Evolutionary conservation across 2,329 filamentous ascomycete genomes (phyloP), one percentile per base, ranked within the genome.

Genomic region (Talaromyces sp.): DNA sequence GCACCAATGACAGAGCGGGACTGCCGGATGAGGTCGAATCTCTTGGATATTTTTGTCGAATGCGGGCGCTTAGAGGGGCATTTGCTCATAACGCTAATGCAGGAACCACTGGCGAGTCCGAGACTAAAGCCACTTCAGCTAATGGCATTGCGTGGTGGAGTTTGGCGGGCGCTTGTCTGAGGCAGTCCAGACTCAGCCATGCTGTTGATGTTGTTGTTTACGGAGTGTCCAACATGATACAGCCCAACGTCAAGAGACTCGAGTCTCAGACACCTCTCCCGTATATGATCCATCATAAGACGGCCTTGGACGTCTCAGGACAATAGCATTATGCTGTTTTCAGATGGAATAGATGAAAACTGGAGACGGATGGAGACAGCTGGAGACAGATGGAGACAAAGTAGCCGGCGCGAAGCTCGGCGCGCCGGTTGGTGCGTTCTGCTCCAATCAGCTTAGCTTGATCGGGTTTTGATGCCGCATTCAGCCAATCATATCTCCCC

Each of bases 61-160:
- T 45, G 54, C 39, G 41, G 57, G 63, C 63, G 63, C 63, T 64
- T 64, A 57, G 39, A 64, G 57, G 45, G 57, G 45, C 37, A 48
- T 31, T 52, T 16, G 48, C 48, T 33, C 24, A 31, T 27, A 8
- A 31, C 37, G 57, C 63, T 43, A 41, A 60, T 60, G 63, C 57
- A 64, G 63, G 63, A 60, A 64, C 63, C 43, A 47, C 50, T 19
- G 56, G 14, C 3, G 13, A 39, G 11, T 24, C 47, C 24, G 47
- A 50, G 8, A 27, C 47, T 50, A 50, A 50, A 24, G 47, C 47
- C 47, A 50, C 27, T 14, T 19, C 50, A 37, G 47, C 59, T 50
- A 62, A 62, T 43, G 35, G 50, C 41, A 16, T 41, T 13, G 60
- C 60, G 22, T 41, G 14, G 31, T 33, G 22, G 60, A 41, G 39